Base-by-base conservation (phyloP, 2,329 filamentous ascomycete species). In the Dichotomopilus funicola region DNA sequence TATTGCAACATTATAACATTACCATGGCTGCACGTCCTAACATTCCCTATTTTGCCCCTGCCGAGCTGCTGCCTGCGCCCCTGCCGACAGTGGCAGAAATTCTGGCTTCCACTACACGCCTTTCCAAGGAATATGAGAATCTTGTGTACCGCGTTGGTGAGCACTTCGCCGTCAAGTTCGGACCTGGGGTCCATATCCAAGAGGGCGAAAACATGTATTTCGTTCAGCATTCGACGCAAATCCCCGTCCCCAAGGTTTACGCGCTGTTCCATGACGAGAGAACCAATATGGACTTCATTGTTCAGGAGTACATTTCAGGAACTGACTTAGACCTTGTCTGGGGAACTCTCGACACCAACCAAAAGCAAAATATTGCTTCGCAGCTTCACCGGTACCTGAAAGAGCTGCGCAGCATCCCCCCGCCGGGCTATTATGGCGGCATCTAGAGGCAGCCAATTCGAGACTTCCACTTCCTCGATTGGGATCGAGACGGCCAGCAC, bases 121-220 rank as follows among this genome's bases (percentile, higher is more conserved):
- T 53, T 7, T 53, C 43, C 10, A 9, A 12, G 27, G 6, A 5
- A 10, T 19, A 9, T 19, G 8, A 13, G 12, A 38, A 9, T 1
- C 11, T 6, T 31, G 38, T 43, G 1, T 8, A 37, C 31, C 45
- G 38, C 5, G 19, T 49, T n/a, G 11, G 46, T 10, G 40, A 49
- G 13, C 45, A 49, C 38, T 49, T 33, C 19, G 43, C 11, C 12
- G 43, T 48, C 7, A 49, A 44, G 33, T 45, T 10, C 13, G 8
- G n/a, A 37, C 2, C 2, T 40, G 5, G 19, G 4, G n/a, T 12
- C 19, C 5, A 31, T 7, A 3, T 45, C 2, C 52, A 54, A 35
- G 52, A 54, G 33, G 52, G 46, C 33, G 33, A 37, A 8, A 54
- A 54, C 35, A 49, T 49, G 52, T 46, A 49, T 9, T 54, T 49